phyloP scores from a whole-genome alignment of 164 flowering plant genomes.

The Stephania japonica region DNA sequence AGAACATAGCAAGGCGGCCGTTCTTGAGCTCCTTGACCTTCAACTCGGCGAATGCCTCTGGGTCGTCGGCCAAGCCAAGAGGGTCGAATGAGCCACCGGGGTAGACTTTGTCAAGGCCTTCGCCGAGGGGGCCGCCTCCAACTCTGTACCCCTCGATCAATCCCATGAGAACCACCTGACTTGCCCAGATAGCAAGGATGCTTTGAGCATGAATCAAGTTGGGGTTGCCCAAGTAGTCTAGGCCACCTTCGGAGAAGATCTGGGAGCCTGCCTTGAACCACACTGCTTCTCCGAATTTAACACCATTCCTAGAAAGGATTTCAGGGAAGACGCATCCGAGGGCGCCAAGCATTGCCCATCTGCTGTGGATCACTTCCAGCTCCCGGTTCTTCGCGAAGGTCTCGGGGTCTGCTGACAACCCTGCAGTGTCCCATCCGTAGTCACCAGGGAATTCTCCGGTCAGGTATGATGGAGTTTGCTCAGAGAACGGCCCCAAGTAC shows the following conservation, averaged over 20 bases:
- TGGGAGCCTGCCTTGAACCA: constrained; percentile 29
- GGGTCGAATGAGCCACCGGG: constrained; percentile 36
- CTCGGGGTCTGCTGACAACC: constrained; percentile 26
- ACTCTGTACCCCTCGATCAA: constrained; percentile 25
- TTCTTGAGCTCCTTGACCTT: constrained; percentile 82
- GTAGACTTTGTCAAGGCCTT: constrained; percentile 20
- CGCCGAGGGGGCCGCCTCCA: constrained; percentile 27
- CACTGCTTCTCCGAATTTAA: constrained; percentile 24
- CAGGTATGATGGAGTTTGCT: constrained; percentile 27
- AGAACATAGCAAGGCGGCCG: constrained; percentile 68
- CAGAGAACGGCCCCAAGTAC: constrained; percentile 26
- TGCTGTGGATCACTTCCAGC: constrained; percentile 23
- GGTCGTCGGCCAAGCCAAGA: constrained; percentile 77
- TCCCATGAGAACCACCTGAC: constrained; percentile 26
- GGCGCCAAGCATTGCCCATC: constrained; percentile 29
- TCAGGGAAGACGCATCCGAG: constrained; percentile 23
- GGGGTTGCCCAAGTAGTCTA: constrained; percentile 25
- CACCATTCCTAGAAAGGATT: constrained; percentile 21
- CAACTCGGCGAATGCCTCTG: constrained; percentile 70
- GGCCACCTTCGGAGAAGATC: constrained; percentile 28
- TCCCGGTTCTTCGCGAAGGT: constrained; percentile 27
- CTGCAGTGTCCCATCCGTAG: constrained; percentile 30
- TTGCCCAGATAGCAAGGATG: constrained; percentile 29
- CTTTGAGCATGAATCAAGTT: constrained; percentile 27
- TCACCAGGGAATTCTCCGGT: constrained; percentile 32